phyloP scores from a whole-genome alignment of 352 stramenopile genomes.

The Globisporangium rhizosaccharum region DNA sequence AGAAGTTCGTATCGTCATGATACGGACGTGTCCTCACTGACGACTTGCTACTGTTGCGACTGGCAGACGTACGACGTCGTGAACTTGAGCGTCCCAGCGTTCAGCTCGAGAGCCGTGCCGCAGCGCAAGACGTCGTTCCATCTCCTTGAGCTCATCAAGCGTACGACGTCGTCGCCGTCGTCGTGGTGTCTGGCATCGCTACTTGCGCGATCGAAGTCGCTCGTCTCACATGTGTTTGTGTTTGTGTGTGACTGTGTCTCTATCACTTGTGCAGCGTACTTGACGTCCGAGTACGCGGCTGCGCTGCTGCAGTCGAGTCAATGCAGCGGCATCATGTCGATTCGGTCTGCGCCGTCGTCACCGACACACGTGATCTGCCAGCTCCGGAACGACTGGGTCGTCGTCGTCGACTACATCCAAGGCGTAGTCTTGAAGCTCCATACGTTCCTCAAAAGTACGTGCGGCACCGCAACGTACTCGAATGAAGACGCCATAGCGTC shows the following conservation, averaged over 20 bases:
- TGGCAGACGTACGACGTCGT: conserved; percentile 59
- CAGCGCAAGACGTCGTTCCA: conserved; percentile 37
- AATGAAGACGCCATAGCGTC: neutral
- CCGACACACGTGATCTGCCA: conserved; percentile 50
- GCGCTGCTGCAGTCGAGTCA: conserved; percentile 23
- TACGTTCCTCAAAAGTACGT: conserved; percentile 44
- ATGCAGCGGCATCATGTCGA: conserved; percentile 30
- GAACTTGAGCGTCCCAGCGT: conserved; percentile 55
- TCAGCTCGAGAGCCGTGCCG: conserved; percentile 55
- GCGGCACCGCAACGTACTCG: neutral
- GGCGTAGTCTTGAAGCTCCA: conserved; percentile 45
- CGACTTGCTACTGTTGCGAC: neutral
- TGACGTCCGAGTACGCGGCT: conserved; percentile 11
- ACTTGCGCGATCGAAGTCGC: too few relatives aligned
- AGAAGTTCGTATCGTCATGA: neutral
- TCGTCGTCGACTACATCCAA: conserved; percentile 41
- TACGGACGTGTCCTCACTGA: neutral
- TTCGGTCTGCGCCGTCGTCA: conserved; percentile 29
- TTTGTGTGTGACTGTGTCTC: neutral
- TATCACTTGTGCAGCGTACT: conserved; percentile 11
- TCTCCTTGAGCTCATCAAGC: conserved; percentile 43
- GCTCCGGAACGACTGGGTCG: conserved; percentile 67
- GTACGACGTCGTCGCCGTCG: conserved; percentile 19
- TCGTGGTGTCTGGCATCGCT: too few relatives aligned
- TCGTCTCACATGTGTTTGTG: too few relatives aligned